Evolutionary conservation across 1,284 basidiomycete genomes (phyloP), one percentile per base, ranked within the genome.

Genomic region (Fereydounia khargensis): DNA sequence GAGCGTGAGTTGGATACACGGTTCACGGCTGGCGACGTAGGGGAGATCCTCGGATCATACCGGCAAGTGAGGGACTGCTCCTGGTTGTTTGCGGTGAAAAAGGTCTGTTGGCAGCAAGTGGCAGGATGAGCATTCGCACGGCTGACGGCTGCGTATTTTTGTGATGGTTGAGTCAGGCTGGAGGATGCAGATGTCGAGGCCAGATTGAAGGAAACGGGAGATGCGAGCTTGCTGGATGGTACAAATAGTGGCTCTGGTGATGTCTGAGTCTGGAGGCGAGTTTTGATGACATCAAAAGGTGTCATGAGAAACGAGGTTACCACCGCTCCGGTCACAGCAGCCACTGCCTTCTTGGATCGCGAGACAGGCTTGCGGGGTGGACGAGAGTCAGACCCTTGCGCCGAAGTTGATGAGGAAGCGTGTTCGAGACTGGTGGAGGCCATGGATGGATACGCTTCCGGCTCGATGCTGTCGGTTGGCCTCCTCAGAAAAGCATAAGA

Each of bases 261-360:
- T 20, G 45, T 35, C 74, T 90, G 87, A 1, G 87, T 89, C 76
- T 92, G 89, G 17, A 92, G 78, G n/a, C 91, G 83, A 17, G 91
- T 94, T 77, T 94, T 94, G 64, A 94, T 82, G 44, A 94, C 88
- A 77, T 94, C 90, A 73, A 94, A 91, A 3, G 90, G 90, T 5
- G 90, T 94, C 91, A 94, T 91, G 8, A 88, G 88, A 35, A 91
- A 78, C 1, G 88, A 87, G 6, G 89, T 91, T 74, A 89, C 75
- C 18, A 85, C 84, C 6, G 89, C 86, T 28, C 89, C 89, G 17
- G 84, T 82, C 39, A 86, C 84, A 0, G 88, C 89, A 14, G 88
- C 89, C 57, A 87, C 78, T 50, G 88, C 81, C 77, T 91, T 91
- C 35, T 74, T 68, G 40, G 45, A 52, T 25, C 71, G 88, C 85